Evolutionary conservation across 169 alveolate species (phyloP).

Genomic region (Plasmodium coatneyi): DNA sequence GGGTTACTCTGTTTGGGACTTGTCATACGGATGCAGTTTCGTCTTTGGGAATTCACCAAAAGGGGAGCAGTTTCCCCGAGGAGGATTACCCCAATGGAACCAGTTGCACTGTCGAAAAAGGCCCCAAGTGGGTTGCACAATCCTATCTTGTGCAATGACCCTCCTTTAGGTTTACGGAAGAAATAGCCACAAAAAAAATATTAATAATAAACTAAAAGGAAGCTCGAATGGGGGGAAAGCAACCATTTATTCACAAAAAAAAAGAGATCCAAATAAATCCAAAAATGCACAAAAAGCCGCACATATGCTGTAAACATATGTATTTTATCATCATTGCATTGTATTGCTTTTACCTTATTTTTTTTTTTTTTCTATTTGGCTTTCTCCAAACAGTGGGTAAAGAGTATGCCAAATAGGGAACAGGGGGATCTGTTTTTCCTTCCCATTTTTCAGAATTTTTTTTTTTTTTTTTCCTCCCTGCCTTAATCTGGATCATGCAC

Average conservation of each 20-base stretch:
- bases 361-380: not conserved
- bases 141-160: not conserved
- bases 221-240: not conserved
- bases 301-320: not conserved
- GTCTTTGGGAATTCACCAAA: not conserved
- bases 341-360: not conserved
- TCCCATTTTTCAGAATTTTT: not conserved
- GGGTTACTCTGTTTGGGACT: not conserved
- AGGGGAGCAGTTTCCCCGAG: not conserved
- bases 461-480: not conserved
- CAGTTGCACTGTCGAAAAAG: not conserved
- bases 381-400: not conserved
- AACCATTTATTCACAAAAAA: not conserved
- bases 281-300: not conserved
- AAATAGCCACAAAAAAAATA: not conserved
- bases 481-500: constrained; percentile 2
- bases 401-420: not conserved
- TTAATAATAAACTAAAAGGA: not conserved
- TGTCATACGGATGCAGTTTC: not conserved
- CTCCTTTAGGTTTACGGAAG: not conserved
- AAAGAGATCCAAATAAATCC: not conserved
- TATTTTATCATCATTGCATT: not conserved
- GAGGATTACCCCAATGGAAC: not conserved
- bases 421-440: not conserved
- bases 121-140: not conserved